Base-by-base conservation (phyloP, 2,329 filamentous ascomycete genomes). In the Cladosporium colombiae region DNA sequence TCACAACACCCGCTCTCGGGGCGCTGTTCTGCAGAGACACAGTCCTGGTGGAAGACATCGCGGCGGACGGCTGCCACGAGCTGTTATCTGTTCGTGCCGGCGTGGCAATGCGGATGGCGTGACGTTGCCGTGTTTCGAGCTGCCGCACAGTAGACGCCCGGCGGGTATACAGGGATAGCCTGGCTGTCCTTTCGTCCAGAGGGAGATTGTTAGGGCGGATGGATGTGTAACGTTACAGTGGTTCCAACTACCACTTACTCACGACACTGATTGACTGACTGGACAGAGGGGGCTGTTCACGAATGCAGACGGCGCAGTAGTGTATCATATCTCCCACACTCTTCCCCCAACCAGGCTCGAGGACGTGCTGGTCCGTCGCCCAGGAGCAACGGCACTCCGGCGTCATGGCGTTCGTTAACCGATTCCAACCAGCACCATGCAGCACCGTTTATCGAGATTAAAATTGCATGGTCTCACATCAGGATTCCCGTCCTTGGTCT, bases 1-100 rank as follows among this genome's bases (percentile, higher is more conserved):
- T 71, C 72, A 77, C 52, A 27, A 65, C 56, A 25, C 64, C 64
- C 16, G 63, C 55, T 53, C 63, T 27, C 6, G 56, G 58, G 29
- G 57, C 55, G 44, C 44, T 59, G 44, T 58, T 65, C 18, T 59
- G 52, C 23, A 65, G 25, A 23, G 62, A 59, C 5, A 65, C 62
- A 8, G 62, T 65, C 33, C 62, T 55, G 27, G 62, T 58, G 7
- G 46, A 55, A 40, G 62, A 50, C 62, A 65, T 65, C 16, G 37
- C 29, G 52, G 57, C 33, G 55, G 55, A 13, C n/a, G 55, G 55
- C 55, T 40, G 31, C 55, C 13, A 25, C 7, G 21, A 27, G 27
- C 18, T 55, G 35, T 57, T 37, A 56, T 57, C 23, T 57, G 57
- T 49, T 49, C 46, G 27, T 60, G 37, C 44, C 37, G 57, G 10